These are phyloP conservation scores for Pyricularia pennisetigena DNA, from an alignment of 2,329 filamentous ascomycete genomes.

Conservation along the genomic window DNA sequence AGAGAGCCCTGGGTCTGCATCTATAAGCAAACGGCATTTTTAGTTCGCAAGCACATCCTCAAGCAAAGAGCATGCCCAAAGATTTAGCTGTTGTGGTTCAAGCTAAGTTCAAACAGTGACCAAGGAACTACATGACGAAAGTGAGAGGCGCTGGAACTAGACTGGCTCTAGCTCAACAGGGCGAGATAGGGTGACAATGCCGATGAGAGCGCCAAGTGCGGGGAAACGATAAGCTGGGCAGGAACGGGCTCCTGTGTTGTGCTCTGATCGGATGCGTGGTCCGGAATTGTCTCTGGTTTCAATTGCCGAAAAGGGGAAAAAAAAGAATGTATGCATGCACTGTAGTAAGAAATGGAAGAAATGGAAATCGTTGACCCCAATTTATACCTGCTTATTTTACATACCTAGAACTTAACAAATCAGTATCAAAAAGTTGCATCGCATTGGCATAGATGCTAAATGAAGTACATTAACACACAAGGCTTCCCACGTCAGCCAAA, in stretches of 20 bases:
- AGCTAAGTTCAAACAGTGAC: background rate
- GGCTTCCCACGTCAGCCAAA: background rate
- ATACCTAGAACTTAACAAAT: background rate
- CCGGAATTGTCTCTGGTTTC: too few relatives aligned
- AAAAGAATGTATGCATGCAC: too few relatives aligned
- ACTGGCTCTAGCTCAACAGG: background rate
- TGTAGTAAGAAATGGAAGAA: too few relatives aligned
- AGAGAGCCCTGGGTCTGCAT: background rate
- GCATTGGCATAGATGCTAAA: background rate
- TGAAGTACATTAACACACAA: background rate
- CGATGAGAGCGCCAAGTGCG: background rate
- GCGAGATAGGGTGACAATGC: background rate
- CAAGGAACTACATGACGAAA: background rate
- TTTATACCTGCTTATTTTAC: background rate
- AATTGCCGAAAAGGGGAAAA: too few relatives aligned
- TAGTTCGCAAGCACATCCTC: background rate
- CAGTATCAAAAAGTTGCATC: background rate
- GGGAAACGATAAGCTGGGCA: background rate
- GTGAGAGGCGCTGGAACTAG: background rate
- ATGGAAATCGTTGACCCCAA: background rate
- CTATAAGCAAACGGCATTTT: background rate
- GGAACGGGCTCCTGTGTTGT: background rate
- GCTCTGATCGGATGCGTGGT: too few relatives aligned
- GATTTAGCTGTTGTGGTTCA: background rate
- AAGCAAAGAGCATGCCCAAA: background rate